These are phyloP conservation scores for Xylariaceae sp. DNA, from an alignment of 2,329 filamentous ascomycete species.

Conservation along the genomic window DNA sequence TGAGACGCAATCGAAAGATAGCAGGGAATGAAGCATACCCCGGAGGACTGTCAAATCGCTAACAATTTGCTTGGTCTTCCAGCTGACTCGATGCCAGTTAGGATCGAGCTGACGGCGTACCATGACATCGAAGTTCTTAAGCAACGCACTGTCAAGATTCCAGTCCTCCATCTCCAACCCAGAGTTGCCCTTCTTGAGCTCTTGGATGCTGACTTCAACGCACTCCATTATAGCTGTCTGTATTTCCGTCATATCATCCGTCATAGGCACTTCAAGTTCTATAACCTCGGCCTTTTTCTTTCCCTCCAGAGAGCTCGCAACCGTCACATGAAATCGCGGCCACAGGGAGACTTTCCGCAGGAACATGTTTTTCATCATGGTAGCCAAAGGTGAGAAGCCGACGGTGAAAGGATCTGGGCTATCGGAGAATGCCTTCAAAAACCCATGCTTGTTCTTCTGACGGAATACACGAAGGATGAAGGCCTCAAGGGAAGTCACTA, in stretches of 20 bases:
- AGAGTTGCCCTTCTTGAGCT: slow-evolving; percentile 85
- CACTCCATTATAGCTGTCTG: slow-evolving; percentile 95
- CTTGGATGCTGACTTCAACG: slow-evolving; percentile 88
- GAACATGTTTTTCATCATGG: slow-evolving; percentile 90
- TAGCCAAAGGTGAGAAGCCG: slow-evolving; percentile 82
- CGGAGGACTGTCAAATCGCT: slow-evolving; percentile 81
- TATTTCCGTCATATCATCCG: slow-evolving; percentile 85
- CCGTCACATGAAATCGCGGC: slow-evolving; percentile 88
- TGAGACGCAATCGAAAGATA: slow-evolving; percentile 84
- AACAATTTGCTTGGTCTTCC: slow-evolving; percentile 92
- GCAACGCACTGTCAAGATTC: slow-evolving; percentile 88
- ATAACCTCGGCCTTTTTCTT: slow-evolving; percentile 94
- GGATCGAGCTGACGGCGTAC: slow-evolving; percentile 88
- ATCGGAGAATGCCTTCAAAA: slow-evolving; percentile 94
- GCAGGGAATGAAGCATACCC: slow-evolving; percentile 73
- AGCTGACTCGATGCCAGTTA: slow-evolving; percentile 95
- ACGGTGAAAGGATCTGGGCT: slow-evolving; percentile 85
- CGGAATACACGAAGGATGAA: slow-evolving; percentile 93
- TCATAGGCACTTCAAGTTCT: slow-evolving; percentile 95
- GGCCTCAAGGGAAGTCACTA: slow-evolving; percentile 85
- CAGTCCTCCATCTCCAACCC: slow-evolving; percentile 95
- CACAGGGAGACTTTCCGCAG: slow-evolving; percentile 84
- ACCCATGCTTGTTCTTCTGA: slow-evolving; percentile 89
- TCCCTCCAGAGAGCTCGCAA: slow-evolving; percentile 85
- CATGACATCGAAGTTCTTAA: slow-evolving; percentile 87